Base-by-base conservation (phyloP, 2,329 filamentous ascomycete genomes). In the Aspergillus quadrilineatus region DNA sequence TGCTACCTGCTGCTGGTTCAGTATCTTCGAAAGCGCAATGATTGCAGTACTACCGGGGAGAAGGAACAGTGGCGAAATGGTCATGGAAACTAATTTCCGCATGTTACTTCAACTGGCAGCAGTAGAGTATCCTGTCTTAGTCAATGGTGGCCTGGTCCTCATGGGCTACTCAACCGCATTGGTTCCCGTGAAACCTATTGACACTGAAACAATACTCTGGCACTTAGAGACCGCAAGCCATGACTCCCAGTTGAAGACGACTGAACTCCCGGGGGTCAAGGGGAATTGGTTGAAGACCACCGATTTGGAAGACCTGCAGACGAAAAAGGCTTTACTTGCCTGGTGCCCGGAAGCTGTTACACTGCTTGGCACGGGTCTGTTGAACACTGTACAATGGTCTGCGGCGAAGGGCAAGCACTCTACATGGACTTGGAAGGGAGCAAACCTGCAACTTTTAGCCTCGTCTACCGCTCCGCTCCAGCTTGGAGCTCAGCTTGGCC, bases 401-500 rank as follows among this genome's bases (percentile, higher is more conserved):
- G 12, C 30, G 30, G 47, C 47, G 10, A 30, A 42, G 22, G 9
- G n/a, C 17, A 42, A 50, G n/a, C 15, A 6, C 6, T 14, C 47
- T 1, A 28, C 47, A 2, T 50, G 36, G 47, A 30, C 8, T 3
- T 41, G 36, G 36, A 41, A n/a, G 6, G 47, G 36, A 1, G 47
- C 47, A 5, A 50, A 50, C 15, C 17, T 50, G 47, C 34, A 50
- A 14, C 22, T 50, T 30, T 15, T 50, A 30, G 47, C 47, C 36
- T 15, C 34, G 17, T 50, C 47, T 8, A 30, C 36, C 2, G 47
- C 47, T 7, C 47, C 47, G 3, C 7, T 50, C 4, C 34, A 50
- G 36, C 22, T 50, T 2, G 47, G 47, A 2, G 47, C 26, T 12
- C 36, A 41, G n/a, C 22, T 15, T 3, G 47, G 47, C 10, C 29